Conservation (phyloP, 139 green algal genomes). For the Ettlia oleoabundans region DNA sequence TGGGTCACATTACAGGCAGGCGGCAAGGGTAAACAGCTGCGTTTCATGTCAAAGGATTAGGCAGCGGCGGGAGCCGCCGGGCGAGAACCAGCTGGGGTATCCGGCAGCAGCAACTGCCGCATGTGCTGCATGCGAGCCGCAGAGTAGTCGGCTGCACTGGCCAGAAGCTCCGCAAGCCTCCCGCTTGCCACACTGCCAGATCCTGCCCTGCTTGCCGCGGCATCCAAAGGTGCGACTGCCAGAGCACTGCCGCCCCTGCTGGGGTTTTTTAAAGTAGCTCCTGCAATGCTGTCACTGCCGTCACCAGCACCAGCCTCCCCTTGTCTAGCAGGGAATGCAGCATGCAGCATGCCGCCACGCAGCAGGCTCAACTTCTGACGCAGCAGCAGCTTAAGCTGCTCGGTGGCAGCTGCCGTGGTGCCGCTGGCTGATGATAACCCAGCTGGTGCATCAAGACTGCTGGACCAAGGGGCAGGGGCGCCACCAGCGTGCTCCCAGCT, state of each 20-base stretch:
- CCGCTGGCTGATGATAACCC: not conserved
- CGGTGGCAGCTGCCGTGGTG: not conserved
- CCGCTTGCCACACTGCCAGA: not conserved
- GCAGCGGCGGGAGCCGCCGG: no score
- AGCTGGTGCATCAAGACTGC: not conserved
- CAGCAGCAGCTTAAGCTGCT: not conserved
- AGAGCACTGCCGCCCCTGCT: not conserved
- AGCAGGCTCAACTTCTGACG: slow-evolving; percentile 19
- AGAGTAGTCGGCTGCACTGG: slow-evolving; percentile 10
- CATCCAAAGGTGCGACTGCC: not conserved
- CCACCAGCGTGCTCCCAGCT: slow-evolving; percentile 11
- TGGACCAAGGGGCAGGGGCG: not conserved
- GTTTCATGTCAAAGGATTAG: no score
- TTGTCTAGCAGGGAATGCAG: no score
- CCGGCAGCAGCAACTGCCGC: slow-evolving; percentile 15
- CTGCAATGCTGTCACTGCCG: not conserved
- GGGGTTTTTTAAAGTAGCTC: not conserved
- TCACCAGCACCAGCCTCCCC: not conserved
- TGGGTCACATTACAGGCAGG: no score
- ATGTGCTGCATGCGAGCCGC: slow-evolving; percentile 8
- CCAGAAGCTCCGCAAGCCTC: slow-evolving; percentile 1
- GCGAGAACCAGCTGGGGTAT: not conserved
- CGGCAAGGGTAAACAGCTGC: no score
- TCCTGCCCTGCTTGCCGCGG: not conserved
- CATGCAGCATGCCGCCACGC: not conserved